Percentiles rank a stretch among this genome's conserved stretches.
Conservation (phyloP, 345 rosid species). For the Dimocarpus longan region DNA sequence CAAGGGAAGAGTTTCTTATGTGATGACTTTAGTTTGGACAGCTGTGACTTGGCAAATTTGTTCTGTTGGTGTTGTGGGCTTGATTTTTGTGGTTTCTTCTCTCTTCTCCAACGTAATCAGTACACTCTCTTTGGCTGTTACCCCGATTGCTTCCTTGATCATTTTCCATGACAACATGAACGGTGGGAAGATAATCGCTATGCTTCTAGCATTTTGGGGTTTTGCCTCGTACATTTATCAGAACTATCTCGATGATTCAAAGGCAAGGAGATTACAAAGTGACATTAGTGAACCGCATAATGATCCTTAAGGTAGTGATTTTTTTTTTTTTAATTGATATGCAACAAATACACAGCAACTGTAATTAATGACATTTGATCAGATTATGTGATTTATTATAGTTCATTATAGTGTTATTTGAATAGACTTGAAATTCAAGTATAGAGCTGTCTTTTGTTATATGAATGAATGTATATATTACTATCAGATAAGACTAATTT, state of each 20-base stretch:
- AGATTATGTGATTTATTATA: neutral
- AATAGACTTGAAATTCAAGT: neutral
- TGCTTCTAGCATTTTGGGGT: conserved; percentile 69
- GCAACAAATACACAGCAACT: conserved; percentile 2
- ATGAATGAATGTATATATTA: neutral
- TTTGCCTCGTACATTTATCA: conserved; percentile 61
- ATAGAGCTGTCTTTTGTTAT: neutral
- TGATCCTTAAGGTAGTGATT: conserved; percentile 24
- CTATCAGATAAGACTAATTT: neutral
- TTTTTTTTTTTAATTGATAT: neutral
- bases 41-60: conserved; percentile 71
- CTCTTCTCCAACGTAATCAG: conserved; percentile 79
- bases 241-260: conserved; percentile 55
- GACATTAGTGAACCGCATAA: conserved; percentile 10
- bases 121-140: conserved; percentile 58
- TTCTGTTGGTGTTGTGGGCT: conserved; percentile 71
- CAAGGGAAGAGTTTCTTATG: conserved; percentile 51
- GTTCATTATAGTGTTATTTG: neutral
- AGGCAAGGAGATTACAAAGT: conserved; percentile 39
- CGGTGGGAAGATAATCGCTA: conserved; percentile 61
- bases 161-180: conserved; percentile 65
- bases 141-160: conserved; percentile 58
- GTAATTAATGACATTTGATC: neutral
- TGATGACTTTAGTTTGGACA: conserved; percentile 54
- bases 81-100: conserved; percentile 67